These are phyloP conservation scores for Rhizopogon sp. DNA, from an alignment of 768 basidiomycete species.

Conservation along the genomic window DNA sequence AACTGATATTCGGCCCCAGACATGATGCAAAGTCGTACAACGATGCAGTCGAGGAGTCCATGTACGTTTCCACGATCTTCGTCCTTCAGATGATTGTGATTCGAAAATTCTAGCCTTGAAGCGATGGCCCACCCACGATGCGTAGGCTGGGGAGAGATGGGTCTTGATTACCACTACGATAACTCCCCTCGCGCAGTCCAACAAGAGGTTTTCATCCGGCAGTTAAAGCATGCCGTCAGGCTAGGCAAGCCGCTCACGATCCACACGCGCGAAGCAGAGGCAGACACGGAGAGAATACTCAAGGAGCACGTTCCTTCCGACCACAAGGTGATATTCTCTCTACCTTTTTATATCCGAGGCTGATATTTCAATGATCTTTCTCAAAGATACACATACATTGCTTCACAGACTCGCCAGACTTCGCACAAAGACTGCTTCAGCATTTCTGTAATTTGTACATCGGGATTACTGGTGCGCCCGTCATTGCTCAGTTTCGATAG, in stretches of 20 bases:
- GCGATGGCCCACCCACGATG: slow-evolving; percentile 79
- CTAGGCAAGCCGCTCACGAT: slow-evolving; percentile 78
- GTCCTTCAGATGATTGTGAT: not conserved
- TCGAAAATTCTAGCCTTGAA: slow-evolving; percentile 42
- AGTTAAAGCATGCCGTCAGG: slow-evolving; percentile 62
- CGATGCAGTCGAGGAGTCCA: slow-evolving; percentile 61
- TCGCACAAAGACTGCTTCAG: slow-evolving; percentile 64
- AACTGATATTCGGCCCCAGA: slow-evolving; percentile 26
- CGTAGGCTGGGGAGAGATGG: slow-evolving; percentile 88
- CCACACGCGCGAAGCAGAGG: slow-evolving; percentile 83
- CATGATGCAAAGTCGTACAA: slow-evolving; percentile 70
- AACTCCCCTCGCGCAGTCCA: slow-evolving; percentile 69
- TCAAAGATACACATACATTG: slow-evolving; percentile 80
- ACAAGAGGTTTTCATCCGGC: slow-evolving; percentile 57
- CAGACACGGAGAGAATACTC: slow-evolving; percentile 73
- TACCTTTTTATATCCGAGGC: not conserved
- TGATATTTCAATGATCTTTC: not conserved
- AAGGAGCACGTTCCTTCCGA: slow-evolving; percentile 71
- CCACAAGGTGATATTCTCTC: slow-evolving; percentile 42
- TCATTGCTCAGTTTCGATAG: not conserved
- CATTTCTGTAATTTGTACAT: slow-evolving; percentile 82
- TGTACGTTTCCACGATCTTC: slow-evolving; percentile 38
- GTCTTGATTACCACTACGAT: slow-evolving; percentile 83
- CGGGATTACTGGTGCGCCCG: slow-evolving; percentile 61
- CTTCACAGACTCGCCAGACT: slow-evolving; percentile 77